Evolutionary conservation across 2,329 filamentous ascomycete genomes (phyloP).

Genomic region (Talaromyces sp.): DNA sequence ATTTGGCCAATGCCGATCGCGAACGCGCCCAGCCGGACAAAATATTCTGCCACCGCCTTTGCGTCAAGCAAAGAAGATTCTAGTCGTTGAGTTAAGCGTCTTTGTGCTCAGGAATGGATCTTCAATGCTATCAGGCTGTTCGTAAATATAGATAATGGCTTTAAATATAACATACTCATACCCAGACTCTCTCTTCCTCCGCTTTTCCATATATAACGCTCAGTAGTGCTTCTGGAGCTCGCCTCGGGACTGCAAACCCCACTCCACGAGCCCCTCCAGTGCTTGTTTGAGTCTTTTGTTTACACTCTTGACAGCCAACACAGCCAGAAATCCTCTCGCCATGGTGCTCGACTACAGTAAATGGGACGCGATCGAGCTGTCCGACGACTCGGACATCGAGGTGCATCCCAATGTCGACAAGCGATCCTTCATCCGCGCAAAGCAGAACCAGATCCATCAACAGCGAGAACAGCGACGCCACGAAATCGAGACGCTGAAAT

Average conservation of each 20-base stretch:
- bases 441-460: slow-evolving; percentile 94
- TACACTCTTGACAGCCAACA: background rate
- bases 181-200: background rate
- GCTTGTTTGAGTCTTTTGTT: background rate
- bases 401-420: slow-evolving; percentile 99
- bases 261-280: background rate
- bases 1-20: background rate
- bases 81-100: background rate
- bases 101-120: background rate
- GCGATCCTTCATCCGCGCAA: slow-evolving; percentile 94
- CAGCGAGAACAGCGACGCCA: slow-evolving; percentile 78
- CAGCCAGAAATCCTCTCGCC: slow-evolving; percentile 9
- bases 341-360: slow-evolving; percentile 61
- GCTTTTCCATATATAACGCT: background rate
- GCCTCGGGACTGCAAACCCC: background rate
- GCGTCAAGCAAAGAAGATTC: slow-evolving; percentile 14
- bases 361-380: slow-evolving; percentile 83
- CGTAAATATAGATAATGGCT: background rate
- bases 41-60: slow-evolving; percentile 20
- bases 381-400: slow-evolving; percentile 95
- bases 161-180: background rate
- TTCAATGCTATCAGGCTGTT: background rate
- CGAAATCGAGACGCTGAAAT: slow-evolving; percentile 86
- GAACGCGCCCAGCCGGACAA: slow-evolving; percentile 7
- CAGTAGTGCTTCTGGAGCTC: background rate